Base-by-base conservation (phyloP, 2,329 filamentous ascomycete species). In the Beauveria australis region DNA sequence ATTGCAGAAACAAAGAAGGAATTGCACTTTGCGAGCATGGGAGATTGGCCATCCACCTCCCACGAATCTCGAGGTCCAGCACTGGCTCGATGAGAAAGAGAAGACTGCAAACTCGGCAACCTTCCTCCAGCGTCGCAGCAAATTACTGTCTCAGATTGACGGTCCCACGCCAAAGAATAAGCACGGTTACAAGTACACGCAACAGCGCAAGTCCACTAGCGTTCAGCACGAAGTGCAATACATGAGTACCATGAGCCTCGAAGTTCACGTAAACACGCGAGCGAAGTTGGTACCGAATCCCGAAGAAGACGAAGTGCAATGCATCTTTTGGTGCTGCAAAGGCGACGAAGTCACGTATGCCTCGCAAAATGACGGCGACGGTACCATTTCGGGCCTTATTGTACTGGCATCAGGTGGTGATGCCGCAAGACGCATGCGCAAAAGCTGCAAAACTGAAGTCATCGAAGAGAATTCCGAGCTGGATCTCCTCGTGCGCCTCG, bases 161-260 rank as follows among this genome's bases (percentile, higher is more conserved):
- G 91, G 89, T 0, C 86, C 92, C 0, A 97, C 93, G 0, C 92
- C 93, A 57, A 89, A 82, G 70, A 89, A 91, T 67, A 87, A 84
- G 63, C 81, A 93, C 70, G 91, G 89, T 0, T 93, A 92, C 77
- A 94, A 92, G 70, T 96, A 89, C 71, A 91, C 89, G 0, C 91
- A 92, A 66, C 89, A 87, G 69, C 81, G 82, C 63, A 84, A 86
- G 65, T 87, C 87, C 1, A 89, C 87, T 0, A 91, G 86, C 65
- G 86, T 95, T 19, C 84, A 91, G 68, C 89, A 93, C 65, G 91
- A 95, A 71, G 86, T 85, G 3, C 89, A 94, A 66, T 96, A 96
- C 71, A 97, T 99, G 94, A 96, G 90, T 66, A 91, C 89, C 19
- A 92, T 99, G 90, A 95, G 92, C 66, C 74, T 99, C 7, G 94